phyloP scores from a whole-genome alignment of 805 yeast species.

The Candida namnaoensis region DNA sequence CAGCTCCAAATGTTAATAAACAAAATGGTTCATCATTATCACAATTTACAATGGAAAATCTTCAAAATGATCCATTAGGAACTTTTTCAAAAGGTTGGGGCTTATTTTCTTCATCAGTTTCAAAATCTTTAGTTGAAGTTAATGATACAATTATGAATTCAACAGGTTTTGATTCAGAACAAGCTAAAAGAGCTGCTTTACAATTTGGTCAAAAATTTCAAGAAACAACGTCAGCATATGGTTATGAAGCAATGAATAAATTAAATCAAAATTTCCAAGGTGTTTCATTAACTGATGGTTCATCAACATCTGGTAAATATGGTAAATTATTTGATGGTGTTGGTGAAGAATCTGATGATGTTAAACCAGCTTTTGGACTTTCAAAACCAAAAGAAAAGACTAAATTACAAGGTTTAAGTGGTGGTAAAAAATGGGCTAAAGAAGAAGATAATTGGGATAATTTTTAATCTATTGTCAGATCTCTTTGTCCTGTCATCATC shows the following conservation, averaged over 20 bases:
- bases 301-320: slow-evolving; percentile 24
- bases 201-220: slow-evolving; percentile 94
- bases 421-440: slow-evolving; percentile 30
- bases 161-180: slow-evolving; percentile 64
- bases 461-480: slow-evolving; percentile 25
- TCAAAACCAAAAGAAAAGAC: slow-evolving; percentile 50
- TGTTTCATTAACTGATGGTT: slow-evolving; percentile 4
- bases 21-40: slow-evolving; percentile 27
- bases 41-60: slow-evolving; percentile 54
- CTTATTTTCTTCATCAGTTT: slow-evolving; percentile 75
- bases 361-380: slow-evolving; percentile 64
- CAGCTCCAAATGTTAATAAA: slow-evolving; percentile 32
- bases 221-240: slow-evolving; percentile 65
- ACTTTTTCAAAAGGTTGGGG: slow-evolving; percentile 93
- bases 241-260: slow-evolving; percentile 56
- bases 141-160: slow-evolving; percentile 88
- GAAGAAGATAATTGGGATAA: slow-evolving; percentile 65
- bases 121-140: slow-evolving; percentile 78
- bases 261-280: slow-evolving; percentile 33
- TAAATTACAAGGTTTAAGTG: slow-evolving; percentile 42
- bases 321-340: slow-evolving; percentile 51
- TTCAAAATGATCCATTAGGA: slow-evolving; percentile 84
- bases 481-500: too few species aligned
- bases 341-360: slow-evolving; percentile 26
- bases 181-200: slow-evolving; percentile 88